phyloP scores from a whole-genome alignment of 2,329 filamentous ascomycete genomes.

The Dothiorella sarmentorum region DNA sequence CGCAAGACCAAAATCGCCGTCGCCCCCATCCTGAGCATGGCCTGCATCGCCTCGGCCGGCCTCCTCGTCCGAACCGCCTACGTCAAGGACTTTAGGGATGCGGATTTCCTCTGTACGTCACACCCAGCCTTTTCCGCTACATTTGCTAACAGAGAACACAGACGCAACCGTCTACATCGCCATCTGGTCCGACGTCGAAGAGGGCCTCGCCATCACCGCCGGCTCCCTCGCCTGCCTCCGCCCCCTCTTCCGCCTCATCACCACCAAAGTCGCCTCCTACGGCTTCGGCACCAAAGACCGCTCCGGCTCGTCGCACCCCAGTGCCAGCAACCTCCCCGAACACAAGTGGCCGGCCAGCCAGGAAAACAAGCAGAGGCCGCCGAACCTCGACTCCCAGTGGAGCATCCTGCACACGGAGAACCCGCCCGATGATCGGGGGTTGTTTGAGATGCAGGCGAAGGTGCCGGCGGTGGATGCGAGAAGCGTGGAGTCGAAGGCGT shows the following conservation, averaged over 20 bases:
- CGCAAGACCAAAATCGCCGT: conserved; percentile 46
- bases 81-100: conserved; percentile 33
- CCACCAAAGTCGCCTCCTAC: not conserved
- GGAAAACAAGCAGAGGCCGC: not conserved
- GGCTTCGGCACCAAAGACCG: not conserved
- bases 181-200: conserved; percentile 37
- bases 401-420: not conserved
- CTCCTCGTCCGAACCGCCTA: conserved; percentile 35
- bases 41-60: conserved; percentile 41
- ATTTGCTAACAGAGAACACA: too few relatives aligned
- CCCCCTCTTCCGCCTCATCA: conserved; percentile 30
- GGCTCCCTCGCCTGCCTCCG: conserved; percentile 36
- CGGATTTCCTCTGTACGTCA: conserved; percentile 33
- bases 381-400: not conserved
- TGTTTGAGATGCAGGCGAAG: not conserved
- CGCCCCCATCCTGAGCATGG: conserved; percentile 49
- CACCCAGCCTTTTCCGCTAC: too few relatives aligned
- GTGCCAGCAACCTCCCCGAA: not conserved
- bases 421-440: not conserved
- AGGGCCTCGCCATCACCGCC: conserved; percentile 36
- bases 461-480: not conserved
- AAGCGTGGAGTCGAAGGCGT: not conserved
- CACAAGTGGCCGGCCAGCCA: not conserved
- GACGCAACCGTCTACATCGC: conserved; percentile 33
- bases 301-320: not conserved